Conservation (phyloP, 768 basidiomycete species). For the Albatrellus ellisii region DNA sequence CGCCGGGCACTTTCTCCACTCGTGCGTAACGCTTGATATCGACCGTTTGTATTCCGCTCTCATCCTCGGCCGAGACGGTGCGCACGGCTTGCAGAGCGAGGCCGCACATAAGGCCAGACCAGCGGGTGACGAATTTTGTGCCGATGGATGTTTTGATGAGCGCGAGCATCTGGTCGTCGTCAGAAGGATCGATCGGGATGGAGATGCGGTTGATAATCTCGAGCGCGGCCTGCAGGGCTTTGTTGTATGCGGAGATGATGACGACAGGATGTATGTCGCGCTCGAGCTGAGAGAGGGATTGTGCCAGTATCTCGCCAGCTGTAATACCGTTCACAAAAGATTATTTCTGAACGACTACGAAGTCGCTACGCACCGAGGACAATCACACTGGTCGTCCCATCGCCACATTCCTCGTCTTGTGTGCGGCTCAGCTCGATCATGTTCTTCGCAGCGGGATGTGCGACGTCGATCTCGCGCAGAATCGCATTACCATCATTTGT, state of each 20-base stretch:
- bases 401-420: slow-evolving; percentile 98
- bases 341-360: background rate
- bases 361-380: slow-evolving; percentile 60
- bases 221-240: slow-evolving; percentile 85
- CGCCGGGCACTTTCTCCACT: slow-evolving; percentile 95
- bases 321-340: background rate
- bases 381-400: slow-evolving; percentile 97
- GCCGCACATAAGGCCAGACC: slow-evolving; percentile 96
- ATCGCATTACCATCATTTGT: slow-evolving; percentile 99
- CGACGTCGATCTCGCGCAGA: slow-evolving; percentile 95
- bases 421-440: slow-evolving; percentile 98
- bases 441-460: slow-evolving; percentile 97
- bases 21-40: slow-evolving; percentile 98
- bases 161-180: slow-evolving; percentile 86
- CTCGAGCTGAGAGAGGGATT: slow-evolving; percentile 85
- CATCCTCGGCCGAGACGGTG: slow-evolving; percentile 70
- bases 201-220: slow-evolving; percentile 82
- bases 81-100: slow-evolving; percentile 89
- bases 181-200: slow-evolving; percentile 73
- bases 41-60: slow-evolving; percentile 72
- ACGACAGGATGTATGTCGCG: slow-evolving; percentile 98
- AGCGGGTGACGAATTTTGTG: slow-evolving; percentile 92
- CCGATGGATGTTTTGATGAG: slow-evolving; percentile 98
- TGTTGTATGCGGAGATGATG: slow-evolving; percentile 97
- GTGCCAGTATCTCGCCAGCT: slow-evolving; percentile 96